Evolutionary conservation across 2,329 filamentous ascomycete genomes (phyloP).

Genomic region (Exophiala xenobiotica): DNA sequence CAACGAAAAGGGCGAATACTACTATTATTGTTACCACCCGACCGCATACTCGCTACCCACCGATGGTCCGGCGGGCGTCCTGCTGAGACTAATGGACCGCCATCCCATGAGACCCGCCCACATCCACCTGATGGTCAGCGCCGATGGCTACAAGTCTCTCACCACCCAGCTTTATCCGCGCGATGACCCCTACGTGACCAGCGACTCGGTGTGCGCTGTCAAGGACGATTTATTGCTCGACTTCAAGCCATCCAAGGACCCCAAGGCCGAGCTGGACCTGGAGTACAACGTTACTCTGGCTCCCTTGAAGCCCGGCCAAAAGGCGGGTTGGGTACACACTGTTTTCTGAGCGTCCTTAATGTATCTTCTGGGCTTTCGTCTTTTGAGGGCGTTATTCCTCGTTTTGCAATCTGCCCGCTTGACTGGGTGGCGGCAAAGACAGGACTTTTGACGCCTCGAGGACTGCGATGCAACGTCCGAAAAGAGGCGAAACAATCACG

Average conservation of each 20-base stretch:
- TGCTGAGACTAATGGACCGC: conserved; percentile 56
- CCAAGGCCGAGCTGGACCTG: conserved; percentile 59
- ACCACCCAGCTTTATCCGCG: conserved; percentile 60
- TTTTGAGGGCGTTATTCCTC: not conserved
- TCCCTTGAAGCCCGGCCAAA: conserved; percentile 36
- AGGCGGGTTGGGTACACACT: conserved; percentile 13
- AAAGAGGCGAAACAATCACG: too few species aligned
- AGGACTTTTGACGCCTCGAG: too few species aligned
- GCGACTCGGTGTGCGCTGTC: conserved; percentile 62
- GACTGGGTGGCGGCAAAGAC: not conserved
- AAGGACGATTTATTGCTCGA: conserved; percentile 61
- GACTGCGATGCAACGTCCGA: too few species aligned
- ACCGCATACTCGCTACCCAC: conserved; percentile 71
- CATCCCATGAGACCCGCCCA: conserved; percentile 63
- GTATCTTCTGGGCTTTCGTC: not conserved
- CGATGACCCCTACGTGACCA: conserved; percentile 58
- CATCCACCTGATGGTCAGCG: conserved; percentile 59
- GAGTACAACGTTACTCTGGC: conserved; percentile 62
- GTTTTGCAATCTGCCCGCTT: not conserved
- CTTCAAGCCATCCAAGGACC: conserved; percentile 54
- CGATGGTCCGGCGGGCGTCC: conserved; percentile 57
- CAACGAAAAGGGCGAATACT: conserved; percentile 67
- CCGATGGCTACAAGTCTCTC: conserved; percentile 56
- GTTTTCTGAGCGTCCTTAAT: conserved; percentile 10
- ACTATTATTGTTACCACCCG: conserved; percentile 73